Conservation (phyloP, 768 basidiomycete species). For the Termitomyces bulborhizus region DNA sequence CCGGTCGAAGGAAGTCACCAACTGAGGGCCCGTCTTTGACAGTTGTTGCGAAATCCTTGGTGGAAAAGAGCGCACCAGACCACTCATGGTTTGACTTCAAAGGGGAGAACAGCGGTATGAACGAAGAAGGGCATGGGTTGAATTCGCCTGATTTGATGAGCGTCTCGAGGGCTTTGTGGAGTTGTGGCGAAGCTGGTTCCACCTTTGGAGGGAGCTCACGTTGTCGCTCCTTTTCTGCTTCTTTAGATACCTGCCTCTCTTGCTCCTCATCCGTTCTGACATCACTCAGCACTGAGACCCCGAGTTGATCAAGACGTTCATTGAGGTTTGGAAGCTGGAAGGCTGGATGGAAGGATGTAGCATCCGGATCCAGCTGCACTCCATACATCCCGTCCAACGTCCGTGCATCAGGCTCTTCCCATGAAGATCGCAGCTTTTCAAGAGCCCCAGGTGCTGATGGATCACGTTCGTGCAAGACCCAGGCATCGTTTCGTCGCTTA, state of each 20-base stretch:
- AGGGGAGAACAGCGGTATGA: slow-evolving; percentile 1
- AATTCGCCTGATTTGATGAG: neutral
- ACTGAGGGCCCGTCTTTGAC: slow-evolving; percentile 13
- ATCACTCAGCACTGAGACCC: slow-evolving; percentile 15
- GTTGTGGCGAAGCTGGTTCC: neutral
- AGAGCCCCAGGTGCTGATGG: slow-evolving; percentile 7
- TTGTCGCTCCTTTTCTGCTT: slow-evolving; percentile 32
- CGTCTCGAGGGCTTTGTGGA: slow-evolving; percentile 1
- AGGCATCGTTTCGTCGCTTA: slow-evolving; percentile 17
- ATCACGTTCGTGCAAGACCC: slow-evolving; percentile 3
- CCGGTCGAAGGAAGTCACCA: slow-evolving; percentile 28
- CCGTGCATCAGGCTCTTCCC: slow-evolving; percentile 35
- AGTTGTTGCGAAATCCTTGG: slow-evolving; percentile 28
- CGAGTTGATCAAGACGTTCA: slow-evolving; percentile 21
- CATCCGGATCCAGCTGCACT: slow-evolving; percentile 15
- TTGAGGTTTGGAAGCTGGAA: slow-evolving; percentile 15
- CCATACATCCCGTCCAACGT: slow-evolving; percentile 31
- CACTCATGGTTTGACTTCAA: slow-evolving; percentile 10
- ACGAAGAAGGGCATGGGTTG: neutral
- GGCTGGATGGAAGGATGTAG: neutral
- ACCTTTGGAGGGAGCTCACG: neutral
- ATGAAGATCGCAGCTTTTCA: slow-evolving; percentile 16
- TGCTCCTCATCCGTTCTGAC: slow-evolving; percentile 38
- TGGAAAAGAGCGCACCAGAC: slow-evolving; percentile 22
- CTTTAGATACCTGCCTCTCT: slow-evolving; percentile 39